These are phyloP conservation scores for Arabidopsis thaliana DNA, from an alignment of 345 rosid species.

Conservation along the genomic window TAIR10.1 NC_003076.8:3071001-3071500, in stretches of 20 bases:
- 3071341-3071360: background rate
- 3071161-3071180: conserved; percentile 30
- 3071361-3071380: background rate
- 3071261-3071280: background rate
- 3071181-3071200: conserved; percentile 18
- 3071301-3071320: background rate
- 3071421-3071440: conserved; percentile 14
- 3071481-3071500: conserved; percentile 3
- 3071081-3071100: conserved; percentile 28
- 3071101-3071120: conserved; percentile 10
- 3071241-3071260: background rate
- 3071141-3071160: conserved; percentile 29
- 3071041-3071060: background rate
- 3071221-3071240: background rate
- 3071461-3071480: background rate
- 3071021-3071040: conserved; percentile 9
- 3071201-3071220: background rate
- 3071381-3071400: conserved; percentile 17
- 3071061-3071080: conserved; percentile 29
- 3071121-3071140: conserved; percentile 35
- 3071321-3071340: conserved; percentile 13
- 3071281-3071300: background rate
- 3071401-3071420: conserved; percentile 5
- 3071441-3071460: background rate
- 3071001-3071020: background rate